Evolutionary conservation across 1,284 basidiomycete species (phyloP).

Genomic region (Ceratobasidium sp.): DNA sequence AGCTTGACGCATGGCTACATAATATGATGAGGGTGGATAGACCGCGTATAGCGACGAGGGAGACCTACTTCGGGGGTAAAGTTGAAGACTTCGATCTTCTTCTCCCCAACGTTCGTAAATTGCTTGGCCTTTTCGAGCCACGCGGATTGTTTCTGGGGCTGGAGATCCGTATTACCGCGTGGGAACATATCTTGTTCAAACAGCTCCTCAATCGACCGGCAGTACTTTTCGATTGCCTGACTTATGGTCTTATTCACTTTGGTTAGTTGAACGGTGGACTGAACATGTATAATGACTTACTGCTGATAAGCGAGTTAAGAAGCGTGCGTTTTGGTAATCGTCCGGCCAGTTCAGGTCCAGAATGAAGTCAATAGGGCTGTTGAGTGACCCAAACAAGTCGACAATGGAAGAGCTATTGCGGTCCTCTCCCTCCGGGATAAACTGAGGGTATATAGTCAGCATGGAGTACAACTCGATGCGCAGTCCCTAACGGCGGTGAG

Average conservation of each 20-base stretch:
- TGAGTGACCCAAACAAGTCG: conserved; percentile 94
- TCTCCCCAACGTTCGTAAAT: conserved; percentile 79
- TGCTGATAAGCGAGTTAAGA: conserved; percentile 88
- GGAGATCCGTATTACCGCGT: conserved; percentile 70
- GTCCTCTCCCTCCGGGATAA: conserved; percentile 83
- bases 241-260: conserved; percentile 76
- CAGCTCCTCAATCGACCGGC: conserved; percentile 84
- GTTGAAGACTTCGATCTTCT: conserved; percentile 92
- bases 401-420: conserved; percentile 96
- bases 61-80: conserved; percentile 73
- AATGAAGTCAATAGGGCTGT: conserved; percentile 90
- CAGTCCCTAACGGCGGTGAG: background rate
- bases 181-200: conserved; percentile 97
- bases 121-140: conserved; percentile 96
- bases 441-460: conserved; percentile 61
- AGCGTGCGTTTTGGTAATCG: conserved; percentile 86
- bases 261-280: background rate
- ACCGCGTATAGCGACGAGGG: background rate
- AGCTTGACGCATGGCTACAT: conserved; percentile 91
- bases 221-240: conserved; percentile 93
- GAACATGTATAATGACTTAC: conserved; percentile 57
- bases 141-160: conserved; percentile 82
- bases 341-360: conserved; percentile 93
- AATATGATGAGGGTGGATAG: background rate
- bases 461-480: background rate